These are phyloP conservation scores for Aristolochia californica DNA, from an alignment of 164 flowering plant genomes.

Conservation along the genomic window DNA sequence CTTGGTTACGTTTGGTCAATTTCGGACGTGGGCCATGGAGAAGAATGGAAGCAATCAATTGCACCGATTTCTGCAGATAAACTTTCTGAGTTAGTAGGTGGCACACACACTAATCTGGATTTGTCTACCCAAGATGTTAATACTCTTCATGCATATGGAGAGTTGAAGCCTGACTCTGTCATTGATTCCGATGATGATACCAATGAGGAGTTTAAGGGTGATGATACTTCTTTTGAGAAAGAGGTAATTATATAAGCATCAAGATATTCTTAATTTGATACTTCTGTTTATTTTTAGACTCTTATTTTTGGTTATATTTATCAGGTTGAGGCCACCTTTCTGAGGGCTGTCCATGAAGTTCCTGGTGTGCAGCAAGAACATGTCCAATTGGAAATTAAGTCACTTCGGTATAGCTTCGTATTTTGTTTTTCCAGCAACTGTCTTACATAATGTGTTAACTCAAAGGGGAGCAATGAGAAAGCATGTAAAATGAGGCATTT, in stretches of 20 bases:
- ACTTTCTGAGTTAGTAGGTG: slow-evolving; percentile 30
- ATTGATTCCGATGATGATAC: slow-evolving; percentile 45
- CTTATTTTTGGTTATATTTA: slow-evolving; percentile 4
- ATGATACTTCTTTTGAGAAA: slow-evolving; percentile 53
- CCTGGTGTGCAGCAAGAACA: slow-evolving; percentile 46
- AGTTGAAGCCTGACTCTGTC: slow-evolving; percentile 34
- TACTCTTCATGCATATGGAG: slow-evolving; percentile 53
- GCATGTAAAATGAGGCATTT: too few relatives aligned
- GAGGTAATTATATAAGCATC: slow-evolving; percentile 47
- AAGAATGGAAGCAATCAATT: slow-evolving; percentile 92
- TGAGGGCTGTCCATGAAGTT: slow-evolving; percentile 80
- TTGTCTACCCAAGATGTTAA: slow-evolving; percentile 29
- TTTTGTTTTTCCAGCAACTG: not conserved
- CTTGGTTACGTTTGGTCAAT: slow-evolving; percentile 76
- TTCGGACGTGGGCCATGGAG: slow-evolving; percentile 71
- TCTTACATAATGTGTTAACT: not conserved
- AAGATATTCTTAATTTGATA: too few relatives aligned
- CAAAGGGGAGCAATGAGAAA: too few relatives aligned
- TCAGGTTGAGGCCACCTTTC: slow-evolving; percentile 91
- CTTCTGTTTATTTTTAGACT: not conserved
- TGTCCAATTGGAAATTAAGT: slow-evolving; percentile 79
- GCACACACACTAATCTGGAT: slow-evolving; percentile 39
- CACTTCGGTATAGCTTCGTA: slow-evolving; percentile 50
- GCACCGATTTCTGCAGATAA: slow-evolving; percentile 83
- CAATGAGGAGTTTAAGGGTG: slow-evolving; percentile 40